Base-by-base conservation (phyloP, 495 filamentous ascomycete genomes). In the Podospora anserina region DNA sequence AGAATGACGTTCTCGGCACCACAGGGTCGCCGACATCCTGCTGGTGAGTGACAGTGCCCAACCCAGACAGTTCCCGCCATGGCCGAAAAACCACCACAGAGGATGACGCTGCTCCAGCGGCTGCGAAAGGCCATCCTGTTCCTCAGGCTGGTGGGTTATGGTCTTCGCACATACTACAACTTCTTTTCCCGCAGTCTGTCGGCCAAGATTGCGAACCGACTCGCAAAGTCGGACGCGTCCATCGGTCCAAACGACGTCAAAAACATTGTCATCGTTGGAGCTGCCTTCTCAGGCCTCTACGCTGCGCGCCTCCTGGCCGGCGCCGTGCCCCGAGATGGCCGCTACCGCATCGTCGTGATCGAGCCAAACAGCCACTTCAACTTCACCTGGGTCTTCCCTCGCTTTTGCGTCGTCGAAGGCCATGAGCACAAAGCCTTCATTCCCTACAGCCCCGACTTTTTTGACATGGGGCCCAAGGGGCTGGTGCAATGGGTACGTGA, bases 331-430 rank as follows among this genome's bases (percentile, higher is more conserved):
- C 79, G 82, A 1, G 75, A 80, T 53, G 76, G 75, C 18, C 73
- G 68, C 0, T 88, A 83, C 71, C 77, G 79, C 5, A 82, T 88
- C 15, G 74, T 88, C 2, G 75, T 88, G 0, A 75, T 89, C 20
- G 88, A 90, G 73, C 83, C 81, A 59, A 85, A 86, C 69, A 82
- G 80, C 15, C 87, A 88, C 72, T 85, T 88, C 74, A 83, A 90
- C 63, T 85, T 85, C 68, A 81, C 80, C 0, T 90, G 84, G 78
- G 81, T 82, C 9, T 80, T 88, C 53, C 81, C 82, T 0, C 80
- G 86, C 0, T 85, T 84, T 56, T 82, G 77, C 26, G 78, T 82
- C 19, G 75, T 81, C 30, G 69, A 78, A 13, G 78, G 75, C 13
- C 75, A 79, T 55, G 82, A 84, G 65, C 72, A 81, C 63, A 82